Conservation (phyloP, 2,329 filamentous ascomycete genomes). For the Talaromyces sp. region DNA sequence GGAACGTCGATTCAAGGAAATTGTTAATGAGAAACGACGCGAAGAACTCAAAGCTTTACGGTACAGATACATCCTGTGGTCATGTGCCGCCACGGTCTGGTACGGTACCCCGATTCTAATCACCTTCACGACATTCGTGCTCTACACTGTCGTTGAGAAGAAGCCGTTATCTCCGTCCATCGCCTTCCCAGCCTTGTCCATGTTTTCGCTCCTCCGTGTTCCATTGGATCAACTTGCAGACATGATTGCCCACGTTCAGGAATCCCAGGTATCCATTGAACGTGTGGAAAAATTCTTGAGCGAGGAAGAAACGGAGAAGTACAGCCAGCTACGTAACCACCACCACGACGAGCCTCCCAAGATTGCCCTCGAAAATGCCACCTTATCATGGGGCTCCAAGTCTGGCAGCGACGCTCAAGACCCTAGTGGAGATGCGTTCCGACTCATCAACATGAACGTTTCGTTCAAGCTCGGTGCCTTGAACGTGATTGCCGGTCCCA, state of each 20-base stretch:
- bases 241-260: constrained; percentile 97
- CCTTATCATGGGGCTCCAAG: constrained; percentile 78
- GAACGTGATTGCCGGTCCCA: constrained; percentile 89
- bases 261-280: constrained; percentile 93
- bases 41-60: constrained; percentile 74
- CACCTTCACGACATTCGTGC: constrained; percentile 90
- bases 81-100: constrained; percentile 87
- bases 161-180: constrained; percentile 87
- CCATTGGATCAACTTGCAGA: constrained; percentile 94
- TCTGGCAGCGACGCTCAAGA: constrained; percentile 49
- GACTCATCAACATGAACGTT: constrained; percentile 75
- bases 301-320: constrained; percentile 96
- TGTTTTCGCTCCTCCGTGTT: constrained; percentile 89
- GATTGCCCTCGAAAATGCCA: constrained; percentile 80
- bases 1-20: constrained; percentile 83
- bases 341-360: constrained; percentile 65
- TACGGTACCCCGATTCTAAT: constrained; percentile 93
- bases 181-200: constrained; percentile 91
- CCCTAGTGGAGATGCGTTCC: constrained; percentile 62
- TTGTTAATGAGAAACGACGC: constrained; percentile 82
- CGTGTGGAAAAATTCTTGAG: constrained; percentile 90
- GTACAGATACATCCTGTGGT: constrained; percentile 84
- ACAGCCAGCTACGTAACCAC: constrained; percentile 70
- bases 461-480: constrained; percentile 80
- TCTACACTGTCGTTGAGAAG: constrained; percentile 85